Evolutionary conservation across 2,329 filamentous ascomycete genomes (phyloP).

Genomic region (Aureobasidium subglaciale): DNA sequence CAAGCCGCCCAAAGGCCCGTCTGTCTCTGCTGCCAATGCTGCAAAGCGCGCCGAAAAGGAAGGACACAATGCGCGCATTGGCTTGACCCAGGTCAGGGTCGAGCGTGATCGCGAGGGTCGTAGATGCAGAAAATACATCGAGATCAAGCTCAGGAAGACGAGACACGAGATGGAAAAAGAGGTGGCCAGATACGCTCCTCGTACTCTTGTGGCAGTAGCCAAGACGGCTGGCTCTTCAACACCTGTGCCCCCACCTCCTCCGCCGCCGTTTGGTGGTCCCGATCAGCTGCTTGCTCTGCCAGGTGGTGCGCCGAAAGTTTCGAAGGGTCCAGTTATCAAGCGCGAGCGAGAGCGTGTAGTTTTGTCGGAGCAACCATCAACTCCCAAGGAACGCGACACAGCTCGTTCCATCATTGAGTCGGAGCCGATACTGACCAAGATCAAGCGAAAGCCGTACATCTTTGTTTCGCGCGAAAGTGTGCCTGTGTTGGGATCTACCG

Average conservation of each 20-base stretch:
- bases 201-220: background rate
- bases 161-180: slow-evolving; percentile 51
- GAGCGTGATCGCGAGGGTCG: slow-evolving; percentile 84
- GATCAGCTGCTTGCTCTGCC: slow-evolving; percentile 55
- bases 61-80: slow-evolving; percentile 73
- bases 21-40: slow-evolving; percentile 66
- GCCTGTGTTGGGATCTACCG: slow-evolving; percentile 75
- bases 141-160: slow-evolving; percentile 63
- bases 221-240: background rate
- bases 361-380: slow-evolving; percentile 30
- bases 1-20: slow-evolving; percentile 44
- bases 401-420: slow-evolving; percentile 55
- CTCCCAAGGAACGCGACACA: slow-evolving; percentile 34
- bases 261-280: slow-evolving; percentile 19
- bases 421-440: slow-evolving; percentile 58
- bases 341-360: slow-evolving; percentile 29
- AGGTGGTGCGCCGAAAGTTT: slow-evolving; percentile 80
- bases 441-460: slow-evolving; percentile 78
- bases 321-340: slow-evolving; percentile 64
- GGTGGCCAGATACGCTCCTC: slow-evolving; percentile 17
- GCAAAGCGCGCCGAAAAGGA: slow-evolving; percentile 73
- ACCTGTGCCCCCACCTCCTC: slow-evolving; percentile 22
- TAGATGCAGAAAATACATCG: slow-evolving; percentile 71
- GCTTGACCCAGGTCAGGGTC: slow-evolving; percentile 68
- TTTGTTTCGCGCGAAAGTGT: slow-evolving; percentile 84